Base-by-base conservation (phyloP, 208 protist species). In the Trypanosoma platydactyli region DNA sequence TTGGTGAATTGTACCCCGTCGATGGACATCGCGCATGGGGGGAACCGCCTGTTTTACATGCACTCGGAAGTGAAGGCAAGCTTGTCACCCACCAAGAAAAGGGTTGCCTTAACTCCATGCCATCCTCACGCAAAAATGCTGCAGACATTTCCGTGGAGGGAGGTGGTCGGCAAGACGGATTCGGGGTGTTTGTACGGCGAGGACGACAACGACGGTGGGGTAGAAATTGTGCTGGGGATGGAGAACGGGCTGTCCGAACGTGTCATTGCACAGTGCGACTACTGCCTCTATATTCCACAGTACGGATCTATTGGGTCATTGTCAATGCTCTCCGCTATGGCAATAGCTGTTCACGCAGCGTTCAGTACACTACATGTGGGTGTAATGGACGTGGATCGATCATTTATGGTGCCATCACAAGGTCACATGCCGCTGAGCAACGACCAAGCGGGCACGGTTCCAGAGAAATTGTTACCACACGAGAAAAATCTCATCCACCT, bases 271-370 rank as follows among this genome's bases (percentile, higher is more conserved):
- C 15, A 76, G 22, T 91, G 86, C 62, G 73, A 89, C 54, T 55
- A 87, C 45, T 81, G 62, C 46, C 63, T 79, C 0, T 95, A 84
- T 51, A 92, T 95, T 57, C 83, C 89, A 5, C 89, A 95, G 66
- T 95, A 95, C 65, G 89, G 89, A 25, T 89, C 80, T 20, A 88
- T 95, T 29, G 89, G 89, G 12, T 92, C 86, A 1, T 68, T 95
- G 5, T 91, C 84, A 13, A 95, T 95, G 89, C 46, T 91, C 1
- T 89, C 81, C 3, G 89, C 89, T 0, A 73, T 95, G 46, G 70
- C 84, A 0, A 95, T 95, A 33, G 89, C 76, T 1, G 41, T 86
- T 9, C 89, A 94, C 29, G 64, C 57, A 0, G 62, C 62, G 15
- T 30, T 48, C 52, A 62, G 29, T 53, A 45, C 64, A 29, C 42